Evolutionary conservation across 352 stramenopile genomes (phyloP).

Genomic region (Phytophthora sp.): DNA sequence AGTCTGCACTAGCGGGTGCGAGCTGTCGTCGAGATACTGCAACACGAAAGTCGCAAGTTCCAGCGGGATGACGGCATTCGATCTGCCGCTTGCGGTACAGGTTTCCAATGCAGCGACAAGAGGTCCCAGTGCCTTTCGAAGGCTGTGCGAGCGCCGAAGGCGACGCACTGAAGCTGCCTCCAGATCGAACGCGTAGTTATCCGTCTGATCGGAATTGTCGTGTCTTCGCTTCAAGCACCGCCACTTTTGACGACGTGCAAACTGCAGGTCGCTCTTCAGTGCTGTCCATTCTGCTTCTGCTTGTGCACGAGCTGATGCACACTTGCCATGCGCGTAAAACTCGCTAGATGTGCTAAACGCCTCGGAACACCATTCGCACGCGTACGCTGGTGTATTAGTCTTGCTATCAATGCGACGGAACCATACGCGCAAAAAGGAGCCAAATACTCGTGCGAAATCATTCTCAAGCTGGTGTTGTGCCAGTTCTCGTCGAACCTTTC

Average conservation of each 20-base stretch:
- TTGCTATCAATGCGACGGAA: slow-evolving; percentile 31
- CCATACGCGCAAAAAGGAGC: slow-evolving; percentile 26
- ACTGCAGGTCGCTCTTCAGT: slow-evolving; percentile 25
- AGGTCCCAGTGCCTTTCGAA: slow-evolving; percentile 19
- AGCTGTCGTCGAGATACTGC: slow-evolving; percentile 20
- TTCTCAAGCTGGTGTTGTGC: slow-evolving; percentile 25
- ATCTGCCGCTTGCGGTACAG: slow-evolving; percentile 11
- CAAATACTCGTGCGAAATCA: slow-evolving; percentile 26
- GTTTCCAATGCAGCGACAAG: slow-evolving; percentile 28
- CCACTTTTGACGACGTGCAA: slow-evolving; percentile 14
- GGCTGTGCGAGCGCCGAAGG: slow-evolving; percentile 18
- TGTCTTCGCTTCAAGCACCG: neutral
- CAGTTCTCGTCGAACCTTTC: slow-evolving; percentile 5
- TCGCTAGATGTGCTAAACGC: slow-evolving; percentile 24
- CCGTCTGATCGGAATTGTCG: neutral
- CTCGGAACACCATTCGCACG: slow-evolving; percentile 40
- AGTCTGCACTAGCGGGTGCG: slow-evolving; percentile 24
- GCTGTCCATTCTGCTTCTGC: slow-evolving; percentile 27
- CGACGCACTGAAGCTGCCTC: slow-evolving; percentile 23
- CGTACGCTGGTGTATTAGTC: slow-evolving; percentile 30
- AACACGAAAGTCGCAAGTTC: slow-evolving; percentile 27
- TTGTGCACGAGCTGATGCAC: slow-evolving; percentile 10
- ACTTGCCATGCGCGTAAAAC: slow-evolving; percentile 39
- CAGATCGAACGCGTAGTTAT: slow-evolving; percentile 18
- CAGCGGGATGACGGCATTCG: slow-evolving; percentile 18